A percentile compares a stretch with the other conserved stretches of the same genome.
These are phyloP conservation scores for Lavandula angustifolia DNA, from an alignment of 257 asterid species.

Conservation along the genomic window DNA sequence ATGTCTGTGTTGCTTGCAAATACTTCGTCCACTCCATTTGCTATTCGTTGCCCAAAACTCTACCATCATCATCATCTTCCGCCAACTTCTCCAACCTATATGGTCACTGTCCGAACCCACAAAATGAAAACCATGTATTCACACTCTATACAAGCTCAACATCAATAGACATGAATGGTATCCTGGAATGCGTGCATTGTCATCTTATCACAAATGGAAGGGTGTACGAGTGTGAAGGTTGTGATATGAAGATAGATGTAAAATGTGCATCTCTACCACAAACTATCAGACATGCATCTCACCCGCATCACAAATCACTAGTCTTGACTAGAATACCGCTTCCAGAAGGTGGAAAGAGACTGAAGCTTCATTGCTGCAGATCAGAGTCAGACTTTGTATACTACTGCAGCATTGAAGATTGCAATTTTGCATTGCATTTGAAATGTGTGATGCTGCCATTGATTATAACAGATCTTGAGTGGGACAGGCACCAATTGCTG, in stretches of 20 bases:
- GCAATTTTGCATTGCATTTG: not conserved
- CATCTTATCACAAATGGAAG: not conserved
- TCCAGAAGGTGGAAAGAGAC: no score
- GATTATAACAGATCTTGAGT: not conserved
- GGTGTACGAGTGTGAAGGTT: not conserved
- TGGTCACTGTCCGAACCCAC: not conserved
- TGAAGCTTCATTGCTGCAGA: no score
- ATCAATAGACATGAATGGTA: not conserved
- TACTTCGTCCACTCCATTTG: constrained; percentile 10
- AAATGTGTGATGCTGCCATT: not conserved
- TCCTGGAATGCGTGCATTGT: not conserved
- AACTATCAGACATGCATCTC: not conserved
- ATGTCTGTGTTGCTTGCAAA: not conserved
- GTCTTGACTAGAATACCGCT: not conserved
- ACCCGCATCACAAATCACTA: not conserved
- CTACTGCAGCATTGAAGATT: not conserved
- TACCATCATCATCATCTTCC: not conserved
- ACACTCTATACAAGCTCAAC: not conserved
- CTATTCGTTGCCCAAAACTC: not conserved
- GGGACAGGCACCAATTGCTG: not conserved
- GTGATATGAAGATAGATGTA: not conserved
- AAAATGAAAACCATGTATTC: not conserved
- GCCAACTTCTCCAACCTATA: not conserved
- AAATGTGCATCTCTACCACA: not conserved
- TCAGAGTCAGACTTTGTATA: not conserved